Conservation (phyloP, 2,329 filamentous ascomycete species). For the Nothomitra cinnamomea region DNA sequence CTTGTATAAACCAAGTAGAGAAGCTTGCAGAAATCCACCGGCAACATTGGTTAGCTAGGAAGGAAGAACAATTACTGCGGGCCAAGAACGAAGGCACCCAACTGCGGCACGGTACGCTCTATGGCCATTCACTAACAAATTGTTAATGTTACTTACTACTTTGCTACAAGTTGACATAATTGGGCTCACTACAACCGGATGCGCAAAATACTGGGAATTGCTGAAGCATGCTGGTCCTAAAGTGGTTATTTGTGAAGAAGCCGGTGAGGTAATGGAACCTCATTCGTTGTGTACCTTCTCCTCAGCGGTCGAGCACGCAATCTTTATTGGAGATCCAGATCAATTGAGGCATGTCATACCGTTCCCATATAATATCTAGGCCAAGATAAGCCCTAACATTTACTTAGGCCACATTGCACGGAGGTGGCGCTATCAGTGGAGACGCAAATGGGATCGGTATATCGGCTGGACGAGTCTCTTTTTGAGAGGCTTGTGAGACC, state of each 20-base stretch:
- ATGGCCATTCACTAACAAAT: constrained; percentile 4
- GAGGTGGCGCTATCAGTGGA: constrained; percentile 32
- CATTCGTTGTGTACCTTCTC: constrained; percentile 43
- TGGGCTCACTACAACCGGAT: constrained; percentile 18
- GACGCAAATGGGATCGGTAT: constrained; percentile 29
- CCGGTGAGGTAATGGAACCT: constrained; percentile 49
- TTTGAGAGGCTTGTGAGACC: constrained; percentile 38
- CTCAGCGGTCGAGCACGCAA: constrained; percentile 41
- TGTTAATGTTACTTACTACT: not conserved
- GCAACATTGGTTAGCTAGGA: constrained; percentile 10
- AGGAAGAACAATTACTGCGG: constrained; percentile 6
- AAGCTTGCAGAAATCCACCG: constrained; percentile 13
- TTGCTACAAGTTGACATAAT: constrained; percentile 14
- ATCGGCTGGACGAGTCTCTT: constrained; percentile 40
- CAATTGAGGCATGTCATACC: constrained; percentile 30
- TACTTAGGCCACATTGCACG: constrained; percentile 14
- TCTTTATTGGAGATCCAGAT: constrained; percentile 46
- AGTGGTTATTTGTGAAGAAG: constrained; percentile 49
- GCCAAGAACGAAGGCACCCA: constrained; percentile 7
- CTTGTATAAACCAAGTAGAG: constrained; percentile 7
- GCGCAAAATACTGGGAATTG: constrained; percentile 13
- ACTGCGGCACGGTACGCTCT: not conserved
- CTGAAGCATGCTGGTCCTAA: constrained; percentile 24
- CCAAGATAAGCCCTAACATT: constrained; percentile 28
- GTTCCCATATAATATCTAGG: constrained; percentile 34